Conservation (phyloP, 2,329 filamentous ascomycete genomes). For the Colletotrichum sp. region DNA sequence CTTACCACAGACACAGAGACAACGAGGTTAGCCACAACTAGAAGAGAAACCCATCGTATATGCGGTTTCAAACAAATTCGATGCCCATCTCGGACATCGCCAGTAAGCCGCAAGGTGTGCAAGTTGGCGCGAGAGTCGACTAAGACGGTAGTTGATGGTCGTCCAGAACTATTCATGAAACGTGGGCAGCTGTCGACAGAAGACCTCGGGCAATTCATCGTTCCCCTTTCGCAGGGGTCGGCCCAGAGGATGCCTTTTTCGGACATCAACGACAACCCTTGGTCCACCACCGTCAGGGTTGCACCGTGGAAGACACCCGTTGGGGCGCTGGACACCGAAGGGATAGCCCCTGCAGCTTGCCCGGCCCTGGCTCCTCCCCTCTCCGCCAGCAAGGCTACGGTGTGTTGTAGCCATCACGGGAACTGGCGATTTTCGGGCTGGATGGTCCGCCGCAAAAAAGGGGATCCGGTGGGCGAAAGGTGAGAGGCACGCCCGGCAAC, state of each 20-base stretch:
- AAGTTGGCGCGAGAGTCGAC: neutral
- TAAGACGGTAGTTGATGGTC: neutral
- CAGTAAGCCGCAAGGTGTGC: neutral
- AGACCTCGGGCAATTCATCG: neutral
- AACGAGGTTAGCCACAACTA: neutral
- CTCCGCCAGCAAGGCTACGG: neutral
- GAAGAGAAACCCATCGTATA: neutral
- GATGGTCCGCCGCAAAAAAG: neutral
- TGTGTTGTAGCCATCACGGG: neutral
- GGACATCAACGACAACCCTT: neutral
- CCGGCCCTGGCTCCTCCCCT: neutral
- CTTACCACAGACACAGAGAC: neutral
- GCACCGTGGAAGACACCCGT: constrained; percentile 7
- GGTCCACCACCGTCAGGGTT: constrained; percentile 14
- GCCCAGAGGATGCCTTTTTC: neutral
- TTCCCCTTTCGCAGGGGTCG: neutral
- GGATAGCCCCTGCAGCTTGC: neutral
- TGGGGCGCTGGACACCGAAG: neutral
- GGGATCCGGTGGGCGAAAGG: neutral
- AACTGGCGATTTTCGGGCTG: neutral
- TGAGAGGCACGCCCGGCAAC: neutral
- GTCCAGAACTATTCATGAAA: neutral
- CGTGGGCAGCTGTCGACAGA: neutral
- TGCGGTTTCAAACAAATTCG: neutral
- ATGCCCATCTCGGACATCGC: neutral